Evolutionary conservation across 2,329 filamentous ascomycete genomes (phyloP), one percentile per base, ranked within the genome.

Genomic region (Sclerotinia borealis): DNA sequence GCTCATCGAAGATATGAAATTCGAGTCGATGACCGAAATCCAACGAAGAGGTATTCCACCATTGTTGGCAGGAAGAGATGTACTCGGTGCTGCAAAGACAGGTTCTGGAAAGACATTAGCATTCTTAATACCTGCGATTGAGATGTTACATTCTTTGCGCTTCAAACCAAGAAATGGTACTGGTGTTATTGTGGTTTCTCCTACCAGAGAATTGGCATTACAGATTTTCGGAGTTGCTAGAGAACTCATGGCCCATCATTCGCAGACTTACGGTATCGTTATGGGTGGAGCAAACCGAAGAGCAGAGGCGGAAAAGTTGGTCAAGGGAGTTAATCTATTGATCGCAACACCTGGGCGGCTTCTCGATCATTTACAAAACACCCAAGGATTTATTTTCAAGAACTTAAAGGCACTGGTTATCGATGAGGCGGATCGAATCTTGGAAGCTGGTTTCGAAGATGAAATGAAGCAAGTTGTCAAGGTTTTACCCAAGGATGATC

Each of bases 361-460:
- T 63, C 85, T 99, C 22, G 95, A 99, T 79, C 93, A 99, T 74
- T 81, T 99, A 48, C 91, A 95, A 76, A 96, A 93, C 75, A 98
- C 95, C 0, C 89, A 89, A 64, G 88, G 88, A 25, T 98, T 98
- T 68, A 80, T 87, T 0, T 96, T 91, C 83, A 96, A 96, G 82
- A 96, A 97, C 77, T 79, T 96, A 71, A 92, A 93, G 76, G 90
- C 92, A 1, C 82, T 99, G 41, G 85, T 99, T 69, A 97, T 98
- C 69, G 95, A 99, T 72, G 95, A 99, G 79, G 95, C 95, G 22
- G 95, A 99, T 75, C 88, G 95, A 54, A 97, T 99, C 67, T 80
- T 99, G 50, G 95, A 99, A 79, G 91, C 97, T 67, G 93, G 95
- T 71, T 99, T 99, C 81, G 95, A 99, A 77, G 95, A 98, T 73